phyloP scores from a whole-genome alignment of 2,329 filamentous ascomycete species.

The Pseudomassariella vexata region DNA sequence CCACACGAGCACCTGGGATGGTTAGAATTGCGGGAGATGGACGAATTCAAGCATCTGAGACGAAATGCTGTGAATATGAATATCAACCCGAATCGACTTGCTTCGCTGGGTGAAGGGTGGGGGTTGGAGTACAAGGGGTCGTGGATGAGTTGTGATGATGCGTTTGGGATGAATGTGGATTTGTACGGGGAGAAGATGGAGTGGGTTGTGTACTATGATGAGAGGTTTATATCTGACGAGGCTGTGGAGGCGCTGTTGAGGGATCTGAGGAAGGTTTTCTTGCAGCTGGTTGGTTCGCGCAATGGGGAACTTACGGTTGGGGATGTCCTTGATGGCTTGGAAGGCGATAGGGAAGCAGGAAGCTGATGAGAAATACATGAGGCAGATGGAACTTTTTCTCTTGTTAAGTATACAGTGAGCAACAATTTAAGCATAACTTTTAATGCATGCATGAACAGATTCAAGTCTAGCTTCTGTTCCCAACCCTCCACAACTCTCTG shows the following conservation, averaged over 20 bases:
- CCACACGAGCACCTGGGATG: constrained; percentile 6
- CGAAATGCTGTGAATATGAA: constrained; percentile 4
- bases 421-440: background rate
- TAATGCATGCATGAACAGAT: background rate
- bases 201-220: constrained; percentile 4
- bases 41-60: background rate
- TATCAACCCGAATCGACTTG: constrained; percentile 2
- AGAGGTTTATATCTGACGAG: background rate
- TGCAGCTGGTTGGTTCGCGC: too few species aligned
- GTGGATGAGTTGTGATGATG: constrained; percentile 1
- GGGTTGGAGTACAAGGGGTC: constrained; percentile 1
- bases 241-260: background rate
- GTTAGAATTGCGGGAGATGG: constrained; percentile 5
- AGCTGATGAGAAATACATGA: too few species aligned
- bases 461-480: constrained; percentile 4
- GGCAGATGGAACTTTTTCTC: too few species aligned
- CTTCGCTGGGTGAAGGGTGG: background rate
- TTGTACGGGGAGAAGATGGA: constrained; percentile 1
- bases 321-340: too few species aligned
- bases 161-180: constrained; percentile 5
- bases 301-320: too few species aligned
- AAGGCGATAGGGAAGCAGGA: too few species aligned
- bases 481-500: constrained; percentile 24
- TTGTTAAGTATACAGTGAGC: too few species aligned
- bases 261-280: too few species aligned